phyloP scores from a whole-genome alignment of 345 rosid genomes.

The Arabis alpina region DNA sequence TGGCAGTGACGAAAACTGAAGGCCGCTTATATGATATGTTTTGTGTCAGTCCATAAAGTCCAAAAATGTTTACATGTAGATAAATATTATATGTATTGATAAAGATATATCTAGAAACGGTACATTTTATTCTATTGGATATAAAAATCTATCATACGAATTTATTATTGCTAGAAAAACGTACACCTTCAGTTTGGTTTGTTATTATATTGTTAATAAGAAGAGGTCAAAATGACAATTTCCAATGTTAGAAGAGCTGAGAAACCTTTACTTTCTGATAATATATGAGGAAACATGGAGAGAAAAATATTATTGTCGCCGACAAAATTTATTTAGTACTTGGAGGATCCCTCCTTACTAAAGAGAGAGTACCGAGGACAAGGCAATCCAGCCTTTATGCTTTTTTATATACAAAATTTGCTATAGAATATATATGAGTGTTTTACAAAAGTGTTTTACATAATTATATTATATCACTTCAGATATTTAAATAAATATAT shows the following conservation, averaged over 20 bases:
- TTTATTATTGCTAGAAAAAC: slow-evolving; percentile 7
- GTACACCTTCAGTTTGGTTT: slow-evolving; percentile 7
- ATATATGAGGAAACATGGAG: slow-evolving; percentile 24
- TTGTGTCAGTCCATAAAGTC: slow-evolving; percentile 34
- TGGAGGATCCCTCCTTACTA: no score
- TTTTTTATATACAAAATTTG: no score
- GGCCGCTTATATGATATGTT: slow-evolving; percentile 34
- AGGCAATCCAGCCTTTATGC: no score
- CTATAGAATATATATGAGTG: no score
- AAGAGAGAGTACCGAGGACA: no score
- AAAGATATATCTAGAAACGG: slow-evolving; percentile 31
- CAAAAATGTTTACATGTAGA: slow-evolving; percentile 10
- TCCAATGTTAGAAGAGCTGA: slow-evolving; percentile 35
- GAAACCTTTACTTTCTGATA: no score
- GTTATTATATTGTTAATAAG: slow-evolving; percentile 5
- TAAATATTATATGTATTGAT: background rate
- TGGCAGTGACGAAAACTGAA: slow-evolving; percentile 33
- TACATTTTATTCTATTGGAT: slow-evolving; percentile 26
- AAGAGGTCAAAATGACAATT: slow-evolving; percentile 41
- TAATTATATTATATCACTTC: no score
- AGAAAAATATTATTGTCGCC: slow-evolving; percentile 10
- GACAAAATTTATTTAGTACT: background rate
- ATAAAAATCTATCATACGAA: background rate
- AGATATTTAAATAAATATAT: no score
- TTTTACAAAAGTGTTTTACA: no score